A percentile compares a stretch with the other conserved stretches of the same genome.
phyloP scores from a whole-genome alignment of 2,329 filamentous ascomycete species.

The Diaporthe nobilis region DNA sequence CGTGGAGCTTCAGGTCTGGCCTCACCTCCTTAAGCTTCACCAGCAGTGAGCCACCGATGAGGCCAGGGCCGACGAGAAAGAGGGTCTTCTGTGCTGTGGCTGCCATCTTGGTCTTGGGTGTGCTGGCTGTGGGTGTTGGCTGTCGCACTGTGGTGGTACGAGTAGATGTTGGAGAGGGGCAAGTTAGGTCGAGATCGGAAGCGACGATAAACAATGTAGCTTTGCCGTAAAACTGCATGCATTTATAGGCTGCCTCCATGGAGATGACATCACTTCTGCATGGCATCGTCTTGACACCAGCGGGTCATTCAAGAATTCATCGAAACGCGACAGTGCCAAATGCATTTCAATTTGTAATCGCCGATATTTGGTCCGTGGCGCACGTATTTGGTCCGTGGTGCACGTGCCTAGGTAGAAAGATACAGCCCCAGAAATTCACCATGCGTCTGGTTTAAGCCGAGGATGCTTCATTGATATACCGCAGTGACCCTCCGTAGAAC shows the following conservation, averaged over 20 bases:
- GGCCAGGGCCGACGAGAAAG: conserved; percentile 39
- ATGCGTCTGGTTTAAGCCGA: too few relatives aligned
- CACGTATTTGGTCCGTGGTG: too few relatives aligned
- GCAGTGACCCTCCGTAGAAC: too few relatives aligned
- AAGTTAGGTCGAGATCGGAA: background rate
- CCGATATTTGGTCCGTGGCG: too few relatives aligned
- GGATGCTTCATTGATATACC: too few relatives aligned
- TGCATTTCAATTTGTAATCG: too few relatives aligned
- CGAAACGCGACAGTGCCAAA: too few relatives aligned
- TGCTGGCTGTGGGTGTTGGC: background rate
- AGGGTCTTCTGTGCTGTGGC: conserved; percentile 36
- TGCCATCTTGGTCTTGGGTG: background rate
- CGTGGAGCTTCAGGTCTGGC: conserved; percentile 39
- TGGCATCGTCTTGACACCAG: too few relatives aligned
- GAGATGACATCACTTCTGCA: background rate
- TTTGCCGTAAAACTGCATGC: background rate
- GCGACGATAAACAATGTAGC: background rate
- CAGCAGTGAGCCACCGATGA: conserved; percentile 40
- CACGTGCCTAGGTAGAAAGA: too few relatives aligned
- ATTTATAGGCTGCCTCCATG: conserved; percentile 7
- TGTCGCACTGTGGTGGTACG: background rate
- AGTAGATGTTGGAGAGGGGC: conserved; percentile 4
- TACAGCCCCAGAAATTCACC: too few relatives aligned
- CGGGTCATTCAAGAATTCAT: too few relatives aligned
- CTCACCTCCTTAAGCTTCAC: conserved; percentile 37